Evolutionary conservation across 2,329 filamentous ascomycete genomes (phyloP), one percentile per base, ranked within the genome.

Genomic region (Colletotrichum godetiae): DNA sequence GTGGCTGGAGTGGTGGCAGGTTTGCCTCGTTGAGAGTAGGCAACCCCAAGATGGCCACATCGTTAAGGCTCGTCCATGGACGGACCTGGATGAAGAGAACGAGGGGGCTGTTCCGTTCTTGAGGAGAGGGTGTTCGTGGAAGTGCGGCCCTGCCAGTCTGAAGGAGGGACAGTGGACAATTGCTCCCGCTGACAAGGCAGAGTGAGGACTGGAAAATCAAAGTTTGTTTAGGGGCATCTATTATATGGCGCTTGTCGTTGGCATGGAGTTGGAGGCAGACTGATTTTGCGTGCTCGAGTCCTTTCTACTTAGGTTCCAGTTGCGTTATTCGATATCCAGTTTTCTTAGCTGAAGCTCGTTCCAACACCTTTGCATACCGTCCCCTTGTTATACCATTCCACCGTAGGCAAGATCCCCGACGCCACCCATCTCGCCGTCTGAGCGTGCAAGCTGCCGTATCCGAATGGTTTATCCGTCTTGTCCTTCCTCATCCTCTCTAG

Each of bases 1-100:
- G 77, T 92, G 91, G 91, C 81, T 92, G 8, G 91, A 92, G 77
- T 92, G 91, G 88, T 90, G 88, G 79, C 84, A 88, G 70, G 67
- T 73, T 7, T 73, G 71, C 35, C 46, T 71, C 24, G 49, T 84
- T 29, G 73, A 76, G 29, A 78, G 76, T 13, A 74, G 8, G 66
- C 29, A 27, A 27, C 42, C 2, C 4, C 55, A 53, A 4, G 60
- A 73, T 15, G 62, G 55, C 15, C 52, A 66, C 19, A 57, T 67
- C 58, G 53, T 74, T 15, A 62, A 60, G 29, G 55, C 58, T 8
- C 57, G 64, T 4, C 72, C 72, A 2, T 74, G 72, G 72, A 72
- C 61, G 8, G 72, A 74, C n/a, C 31, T 74, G 37, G 53, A 60
- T n/a, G 63, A 72, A n/a, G 69, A 74, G 60, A 80, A 81, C 1